Percentiles rank a stretch among this genome's conserved stretches.
These are phyloP conservation scores for Taphrina populina DNA, from an alignment of 1,139 yeast genomes.

Conservation along the genomic window DNA sequence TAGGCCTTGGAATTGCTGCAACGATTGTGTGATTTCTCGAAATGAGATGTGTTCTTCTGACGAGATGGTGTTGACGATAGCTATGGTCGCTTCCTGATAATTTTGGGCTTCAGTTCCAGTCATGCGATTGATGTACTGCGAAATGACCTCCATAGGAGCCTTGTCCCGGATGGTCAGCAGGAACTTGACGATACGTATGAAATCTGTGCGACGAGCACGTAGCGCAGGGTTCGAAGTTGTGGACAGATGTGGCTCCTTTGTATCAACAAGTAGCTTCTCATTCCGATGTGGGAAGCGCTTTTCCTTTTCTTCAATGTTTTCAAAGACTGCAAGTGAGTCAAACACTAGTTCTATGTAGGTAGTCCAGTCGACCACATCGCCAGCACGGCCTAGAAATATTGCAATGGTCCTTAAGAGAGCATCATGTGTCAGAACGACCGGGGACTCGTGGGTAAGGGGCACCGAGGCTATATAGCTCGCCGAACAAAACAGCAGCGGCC, in stretches of 20 bases:
- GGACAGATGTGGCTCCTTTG: neutral
- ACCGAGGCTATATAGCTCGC: conserved; percentile 24
- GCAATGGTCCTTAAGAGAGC: conserved; percentile 2
- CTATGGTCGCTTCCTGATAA: neutral
- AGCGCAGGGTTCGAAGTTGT: neutral
- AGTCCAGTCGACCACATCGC: neutral
- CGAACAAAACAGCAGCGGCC: conserved; percentile 7
- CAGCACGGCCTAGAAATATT: conserved; percentile 1
- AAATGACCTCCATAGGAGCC: neutral
- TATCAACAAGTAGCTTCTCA: neutral
- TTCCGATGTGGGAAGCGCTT: neutral
- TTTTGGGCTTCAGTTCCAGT: neutral
- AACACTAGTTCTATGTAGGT: neutral
- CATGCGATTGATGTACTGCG: conserved; percentile 5
- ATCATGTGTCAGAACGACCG: conserved; percentile 1
- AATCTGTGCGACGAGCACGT: neutral
- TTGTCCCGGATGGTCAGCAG: conserved; percentile 8
- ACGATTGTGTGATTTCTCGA: neutral
- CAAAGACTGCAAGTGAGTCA: conserved; percentile 4
- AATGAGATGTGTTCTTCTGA: neutral
- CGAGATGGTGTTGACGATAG: conserved; percentile 5
- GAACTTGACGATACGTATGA: neutral
- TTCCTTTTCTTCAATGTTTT: neutral
- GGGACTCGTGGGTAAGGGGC: conserved; percentile 14
- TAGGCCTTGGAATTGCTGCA: conserved; percentile 1